Evolutionary conservation across 306 rosid species (phyloP).

Genomic region (Calophaca sinica): DNA sequence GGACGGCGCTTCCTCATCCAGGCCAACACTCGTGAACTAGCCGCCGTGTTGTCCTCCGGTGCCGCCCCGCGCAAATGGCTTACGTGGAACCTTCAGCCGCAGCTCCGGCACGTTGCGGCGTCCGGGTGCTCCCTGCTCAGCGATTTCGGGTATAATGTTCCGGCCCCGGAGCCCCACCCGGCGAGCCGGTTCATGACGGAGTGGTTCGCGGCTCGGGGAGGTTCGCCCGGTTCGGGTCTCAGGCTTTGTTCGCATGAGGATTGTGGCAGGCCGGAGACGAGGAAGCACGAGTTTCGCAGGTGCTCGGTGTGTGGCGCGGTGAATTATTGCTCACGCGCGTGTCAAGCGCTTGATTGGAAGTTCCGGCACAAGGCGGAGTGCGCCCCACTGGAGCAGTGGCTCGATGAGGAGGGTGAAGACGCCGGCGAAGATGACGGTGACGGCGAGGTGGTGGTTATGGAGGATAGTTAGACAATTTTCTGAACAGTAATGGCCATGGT

Average conservation of each 20-base stretch:
- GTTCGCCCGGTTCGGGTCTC: constrained; percentile 60
- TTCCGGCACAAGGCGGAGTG: constrained; percentile 86
- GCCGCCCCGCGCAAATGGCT: constrained; percentile 53
- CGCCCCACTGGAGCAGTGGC: constrained; percentile 74
- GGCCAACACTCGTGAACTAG: constrained; percentile 93
- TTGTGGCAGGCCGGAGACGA: constrained; percentile 89
- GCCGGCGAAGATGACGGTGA: constrained; percentile 47
- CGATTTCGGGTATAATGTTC: constrained; percentile 96
- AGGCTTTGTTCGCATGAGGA: constrained; percentile 87
- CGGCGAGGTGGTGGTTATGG: constrained; percentile 44
- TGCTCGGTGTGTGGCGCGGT: constrained; percentile 95
- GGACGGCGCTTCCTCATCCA: constrained; percentile 88
- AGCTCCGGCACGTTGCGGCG: constrained; percentile 51
- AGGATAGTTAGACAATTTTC: constrained; percentile 56
- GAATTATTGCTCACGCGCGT: constrained; percentile 95
- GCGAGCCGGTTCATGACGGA: constrained; percentile 75
- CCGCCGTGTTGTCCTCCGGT: constrained; percentile 60
- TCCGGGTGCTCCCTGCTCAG: constrained; percentile 78
- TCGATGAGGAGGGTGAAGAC: constrained; percentile 70
- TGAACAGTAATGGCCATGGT: background rate
- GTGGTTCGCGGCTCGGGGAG: constrained; percentile 62
- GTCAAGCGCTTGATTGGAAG: constrained; percentile 99
- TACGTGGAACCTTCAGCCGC: constrained; percentile 61
- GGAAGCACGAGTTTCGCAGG: constrained; percentile 88
- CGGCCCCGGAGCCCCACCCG: constrained; percentile 81